These are phyloP conservation scores for Amanita polypyramis DNA, from an alignment of 768 basidiomycete genomes.

Conservation along the genomic window DNA sequence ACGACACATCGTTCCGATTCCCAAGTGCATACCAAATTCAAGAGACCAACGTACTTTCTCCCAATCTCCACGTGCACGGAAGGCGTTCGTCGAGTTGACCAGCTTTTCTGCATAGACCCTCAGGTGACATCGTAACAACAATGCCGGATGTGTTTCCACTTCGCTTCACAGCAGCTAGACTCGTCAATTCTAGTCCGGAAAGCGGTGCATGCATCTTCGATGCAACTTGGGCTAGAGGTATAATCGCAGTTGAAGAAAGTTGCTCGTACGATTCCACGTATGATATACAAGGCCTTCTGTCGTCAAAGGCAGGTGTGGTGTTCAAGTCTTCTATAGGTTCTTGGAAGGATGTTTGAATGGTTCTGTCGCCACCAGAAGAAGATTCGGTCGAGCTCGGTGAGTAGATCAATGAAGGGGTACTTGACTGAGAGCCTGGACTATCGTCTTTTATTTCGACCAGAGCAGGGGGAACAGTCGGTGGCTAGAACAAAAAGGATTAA, in stretches of 20 bases:
- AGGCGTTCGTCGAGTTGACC: not conserved
- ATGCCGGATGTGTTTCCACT: not conserved
- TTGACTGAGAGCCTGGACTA: conserved; percentile 30
- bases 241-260: no score
- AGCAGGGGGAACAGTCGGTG: not conserved
- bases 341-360: conserved; percentile 45
- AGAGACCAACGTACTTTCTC: conserved; percentile 2
- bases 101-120: not conserved
- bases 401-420: conserved; percentile 45
- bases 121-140: not conserved
- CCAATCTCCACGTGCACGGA: conserved; percentile 2
- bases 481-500: not conserved
- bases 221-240: not conserved
- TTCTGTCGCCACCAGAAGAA: conserved; percentile 41
- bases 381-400: conserved; percentile 55
- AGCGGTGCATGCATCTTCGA: not conserved
- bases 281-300: conserved; percentile 4
- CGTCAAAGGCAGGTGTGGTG: conserved; percentile 14
- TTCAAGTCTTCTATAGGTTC: conserved; percentile 22
- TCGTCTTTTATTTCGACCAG: conserved; percentile 13
- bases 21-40: conserved; percentile 4
- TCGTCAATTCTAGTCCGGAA: not conserved
- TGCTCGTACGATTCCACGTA: conserved; percentile 10
- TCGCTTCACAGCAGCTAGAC: not conserved
- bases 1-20: conserved; percentile 6